A percentile compares a stretch with the other conserved stretches of the same genome.
These are phyloP conservation scores for Backusella parvicylindrica DNA, from an alignment of 192 early-diverging fungal species.

Conservation along the genomic window DNA sequence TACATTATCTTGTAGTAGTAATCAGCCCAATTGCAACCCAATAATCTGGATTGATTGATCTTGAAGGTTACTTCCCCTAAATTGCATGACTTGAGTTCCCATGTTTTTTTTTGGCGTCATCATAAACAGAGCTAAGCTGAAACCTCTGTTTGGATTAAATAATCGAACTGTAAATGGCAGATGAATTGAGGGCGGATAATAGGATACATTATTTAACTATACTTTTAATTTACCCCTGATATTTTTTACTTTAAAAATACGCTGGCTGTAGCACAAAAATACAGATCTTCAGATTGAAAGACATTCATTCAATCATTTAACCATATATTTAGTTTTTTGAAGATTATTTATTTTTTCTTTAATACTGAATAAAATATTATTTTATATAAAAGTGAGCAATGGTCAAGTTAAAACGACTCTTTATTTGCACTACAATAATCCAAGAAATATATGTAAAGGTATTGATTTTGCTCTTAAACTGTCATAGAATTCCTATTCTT, in stretches of 20 bases:
- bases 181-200: background rate
- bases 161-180: background rate
- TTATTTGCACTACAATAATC: background rate
- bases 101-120: background rate
- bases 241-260: background rate
- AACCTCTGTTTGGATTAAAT: background rate
- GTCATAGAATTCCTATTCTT: background rate
- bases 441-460: background rate
- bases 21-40: background rate
- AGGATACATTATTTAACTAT: background rate
- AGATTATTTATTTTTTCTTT: background rate
- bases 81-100: background rate
- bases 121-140: background rate
- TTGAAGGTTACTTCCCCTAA: background rate
- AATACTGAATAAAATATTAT: background rate
- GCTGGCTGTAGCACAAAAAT: background rate
- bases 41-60: background rate
- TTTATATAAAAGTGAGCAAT: background rate
- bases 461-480: background rate
- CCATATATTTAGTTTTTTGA: background rate
- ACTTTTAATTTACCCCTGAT: slow-evolving; percentile 3
- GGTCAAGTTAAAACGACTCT: background rate
- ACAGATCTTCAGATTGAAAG: background rate
- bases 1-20: background rate
- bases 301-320: background rate